These are phyloP conservation scores for Entomophthora muscae DNA, from an alignment of 371 early-diverging fungal species.

Conservation along the genomic window DNA sequence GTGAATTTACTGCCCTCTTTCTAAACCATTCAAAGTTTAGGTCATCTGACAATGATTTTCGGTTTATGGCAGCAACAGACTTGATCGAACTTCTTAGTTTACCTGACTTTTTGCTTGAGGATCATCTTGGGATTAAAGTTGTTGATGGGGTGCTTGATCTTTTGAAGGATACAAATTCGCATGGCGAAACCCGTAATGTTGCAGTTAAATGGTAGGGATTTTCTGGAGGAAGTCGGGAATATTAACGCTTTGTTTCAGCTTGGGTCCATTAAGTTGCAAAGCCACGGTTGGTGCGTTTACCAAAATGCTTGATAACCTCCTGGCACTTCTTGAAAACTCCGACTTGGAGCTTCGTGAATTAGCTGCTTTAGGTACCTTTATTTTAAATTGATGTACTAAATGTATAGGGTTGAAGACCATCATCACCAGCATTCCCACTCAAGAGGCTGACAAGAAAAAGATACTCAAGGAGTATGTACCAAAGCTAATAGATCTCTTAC, in stretches of 20 bases:
- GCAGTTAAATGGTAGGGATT: slow-evolving; percentile 69
- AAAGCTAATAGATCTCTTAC: background rate
- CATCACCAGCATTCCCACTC: slow-evolving; percentile 37
- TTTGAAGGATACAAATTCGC: slow-evolving; percentile 54
- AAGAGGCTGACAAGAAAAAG: background rate
- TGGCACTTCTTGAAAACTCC: background rate
- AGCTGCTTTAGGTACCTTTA: background rate
- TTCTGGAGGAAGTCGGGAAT: no score
- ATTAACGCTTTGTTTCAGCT: no score
- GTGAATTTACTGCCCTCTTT: no score
- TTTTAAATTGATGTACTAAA: slow-evolving; percentile 11
- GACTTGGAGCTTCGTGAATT: background rate
- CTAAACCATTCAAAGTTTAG: no score
- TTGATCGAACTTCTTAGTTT: slow-evolving; percentile 55
- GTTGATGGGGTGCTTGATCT: slow-evolving; percentile 48
- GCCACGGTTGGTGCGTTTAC: background rate
- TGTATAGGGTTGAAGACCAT: slow-evolving; percentile 31
- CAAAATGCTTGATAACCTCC: background rate
- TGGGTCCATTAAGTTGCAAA: background rate
- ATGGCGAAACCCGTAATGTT: slow-evolving; percentile 78
- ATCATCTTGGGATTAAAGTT: slow-evolving; percentile 38
- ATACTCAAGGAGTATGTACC: slow-evolving; percentile 16
- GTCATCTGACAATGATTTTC: slow-evolving; percentile 72
- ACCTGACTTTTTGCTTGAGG: slow-evolving; percentile 34
- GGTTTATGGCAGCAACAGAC: slow-evolving; percentile 86